Conservation (phyloP, 495 filamentous ascomycete genomes). For the Stereocaulon alpinum region DNA sequence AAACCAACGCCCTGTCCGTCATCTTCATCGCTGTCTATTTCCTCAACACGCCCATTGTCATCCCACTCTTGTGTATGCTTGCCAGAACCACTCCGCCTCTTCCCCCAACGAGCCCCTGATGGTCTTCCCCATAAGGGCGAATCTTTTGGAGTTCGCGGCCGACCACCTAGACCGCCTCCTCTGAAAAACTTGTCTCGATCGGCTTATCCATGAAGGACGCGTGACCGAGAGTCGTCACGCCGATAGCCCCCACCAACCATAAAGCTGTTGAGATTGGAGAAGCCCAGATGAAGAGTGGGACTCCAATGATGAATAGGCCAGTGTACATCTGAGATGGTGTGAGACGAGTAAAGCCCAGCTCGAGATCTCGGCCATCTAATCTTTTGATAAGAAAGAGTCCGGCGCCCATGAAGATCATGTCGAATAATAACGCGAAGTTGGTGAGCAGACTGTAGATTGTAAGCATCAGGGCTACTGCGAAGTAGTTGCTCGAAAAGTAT, state of each 20-base stretch:
- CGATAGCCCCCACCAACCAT: constrained; percentile 92
- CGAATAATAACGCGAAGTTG: constrained; percentile 74
- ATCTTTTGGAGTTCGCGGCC: constrained; percentile 96
- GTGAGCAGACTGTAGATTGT: constrained; percentile 90
- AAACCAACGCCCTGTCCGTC: constrained; percentile 50
- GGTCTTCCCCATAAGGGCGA: constrained; percentile 97
- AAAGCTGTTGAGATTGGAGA: constrained; percentile 71
- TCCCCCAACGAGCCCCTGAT: constrained; percentile 68
- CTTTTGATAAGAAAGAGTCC: constrained; percentile 87
- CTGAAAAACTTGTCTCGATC: constrained; percentile 99
- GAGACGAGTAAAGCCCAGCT: constrained; percentile 67
- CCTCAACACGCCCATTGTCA: constrained; percentile 51
- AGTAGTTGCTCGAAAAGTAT: constrained; percentile 98
- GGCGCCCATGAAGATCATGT: constrained; percentile 72
- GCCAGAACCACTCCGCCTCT: constrained; percentile 47
- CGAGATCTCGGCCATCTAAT: constrained; percentile 76
- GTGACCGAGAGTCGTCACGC: constrained; percentile 87
- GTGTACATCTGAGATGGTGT: constrained; percentile 96
- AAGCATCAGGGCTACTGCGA: constrained; percentile 83
- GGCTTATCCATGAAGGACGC: constrained; percentile 96
- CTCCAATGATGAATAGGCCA: constrained; percentile 62
- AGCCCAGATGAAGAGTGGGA: constrained; percentile 74
- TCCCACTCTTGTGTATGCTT: constrained; percentile 41
- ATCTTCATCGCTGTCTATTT: constrained; percentile 57
- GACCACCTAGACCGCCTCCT: constrained; percentile 99